Evolutionary conservation across 2,329 filamentous ascomycete genomes (phyloP), one percentile per base, ranked within the genome.

Genomic region (Botrytis medusae): DNA sequence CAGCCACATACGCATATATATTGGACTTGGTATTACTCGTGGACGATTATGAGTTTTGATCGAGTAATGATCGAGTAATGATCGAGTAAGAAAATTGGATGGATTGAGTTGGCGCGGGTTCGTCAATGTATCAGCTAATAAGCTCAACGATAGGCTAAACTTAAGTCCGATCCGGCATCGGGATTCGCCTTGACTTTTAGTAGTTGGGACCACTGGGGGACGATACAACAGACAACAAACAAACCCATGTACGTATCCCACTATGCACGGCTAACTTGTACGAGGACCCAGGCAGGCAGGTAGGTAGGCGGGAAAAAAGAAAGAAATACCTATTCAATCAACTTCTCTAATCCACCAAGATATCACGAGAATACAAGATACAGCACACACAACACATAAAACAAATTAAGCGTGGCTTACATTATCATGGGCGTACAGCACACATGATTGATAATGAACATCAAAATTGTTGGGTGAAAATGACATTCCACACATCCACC

Each of bases 151-250:
- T 67, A 67, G 64, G 64, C 46, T 54, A 67, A 67, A 67, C 46
- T 54, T 67, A 54, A 67, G n/a, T 40, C 64, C 46, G 64, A 67
- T 48, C 46, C 64, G 64, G n/a, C 46, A 67, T 67, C 64, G 64
- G 64, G 46, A 67, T 18, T 67, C 64, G 64, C 64, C 64, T 68
- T 65, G n/a, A 12, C 10, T 20, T 44, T 32, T n/a, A 9, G 32
- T n/a, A 9, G 34, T 25, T 37, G 8, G 37, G 37, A 7, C 37
- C 37, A 5, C 4, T 8, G 34, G 34, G 1, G 34, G 51, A 29
- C 51, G n/a, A 51, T 51, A 4, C 46, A 51, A 14, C 48, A 4
- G 48, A 51, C 46, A 25, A 14, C 48, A n/a, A 25, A 25, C 48
- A 12, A 51, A 51, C 48, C 46, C 48, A 51, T 51, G 37, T 9